Evolutionary conservation across 2,329 filamentous ascomycete genomes (phyloP).

Genomic region (Penicillium sp.): DNA sequence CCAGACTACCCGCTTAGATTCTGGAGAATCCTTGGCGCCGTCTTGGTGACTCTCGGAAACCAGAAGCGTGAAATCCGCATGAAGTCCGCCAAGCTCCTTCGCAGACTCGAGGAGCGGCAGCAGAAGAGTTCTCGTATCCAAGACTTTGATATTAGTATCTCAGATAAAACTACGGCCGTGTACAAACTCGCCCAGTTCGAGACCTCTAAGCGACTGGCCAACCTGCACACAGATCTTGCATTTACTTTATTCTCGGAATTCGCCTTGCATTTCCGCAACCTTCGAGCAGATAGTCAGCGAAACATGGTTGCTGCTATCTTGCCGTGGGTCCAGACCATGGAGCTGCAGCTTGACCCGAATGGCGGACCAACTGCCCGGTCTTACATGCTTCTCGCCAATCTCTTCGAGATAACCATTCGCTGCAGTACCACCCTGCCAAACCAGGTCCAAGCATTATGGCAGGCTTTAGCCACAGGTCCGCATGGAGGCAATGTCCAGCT

Average conservation of each 20-base stretch:
- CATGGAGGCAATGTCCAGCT: conserved; percentile 93
- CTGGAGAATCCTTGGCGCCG: conserved; percentile 87
- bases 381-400: conserved; percentile 91
- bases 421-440: conserved; percentile 88
- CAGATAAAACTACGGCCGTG: conserved; percentile 96
- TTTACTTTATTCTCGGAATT: conserved; percentile 97
- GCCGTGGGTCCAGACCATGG: conserved; percentile 94
- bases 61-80: conserved; percentile 86
- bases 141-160: conserved; percentile 97
- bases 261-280: conserved; percentile 86
- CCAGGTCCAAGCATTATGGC: conserved; percentile 96
- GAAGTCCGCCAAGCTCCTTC: conserved; percentile 80
- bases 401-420: conserved; percentile 95
- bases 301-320: conserved; percentile 94
- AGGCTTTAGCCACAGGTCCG: conserved; percentile 89
- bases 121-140: conserved; percentile 87
- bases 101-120: conserved; percentile 80
- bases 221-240: conserved; percentile 84
- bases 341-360: conserved; percentile 88
- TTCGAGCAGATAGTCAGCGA: conserved; percentile 80
- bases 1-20: conserved; percentile 83
- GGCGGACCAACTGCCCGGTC: conserved; percentile 88
- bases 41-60: conserved; percentile 89
- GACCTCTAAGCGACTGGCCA: conserved; percentile 86
- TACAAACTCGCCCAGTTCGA: conserved; percentile 98